Evolutionary conservation across 495 filamentous ascomycete genomes (phyloP), one percentile per base, ranked within the genome.

Genomic region (Parathielavia hyrcaniae): DNA sequence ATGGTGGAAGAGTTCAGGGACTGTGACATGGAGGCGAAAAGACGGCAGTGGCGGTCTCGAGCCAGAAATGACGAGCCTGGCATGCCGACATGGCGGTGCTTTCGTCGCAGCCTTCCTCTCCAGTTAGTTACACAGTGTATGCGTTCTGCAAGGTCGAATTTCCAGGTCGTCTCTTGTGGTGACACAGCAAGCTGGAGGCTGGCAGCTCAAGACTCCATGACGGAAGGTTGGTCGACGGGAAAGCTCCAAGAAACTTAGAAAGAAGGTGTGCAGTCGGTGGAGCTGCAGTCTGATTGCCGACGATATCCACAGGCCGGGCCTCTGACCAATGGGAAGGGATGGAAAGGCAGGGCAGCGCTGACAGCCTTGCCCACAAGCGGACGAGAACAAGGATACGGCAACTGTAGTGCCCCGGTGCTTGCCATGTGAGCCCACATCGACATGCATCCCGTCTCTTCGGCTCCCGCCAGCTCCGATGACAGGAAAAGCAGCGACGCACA

Each of bases 1-100:
- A 63, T 61, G 53, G 13, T 55, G 47, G 44, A 45, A 16, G 44
- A 14, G 13, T 47, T 60, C 45, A 60, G 30, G 55, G 57, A n/a
- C n/a, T n/a, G n/a, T n/a, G n/a, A 52, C 57, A 51, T 53, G 47
- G 16, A 12, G 47, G 30, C 19, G 44, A 43, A 8, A 30, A 23
- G 20, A 40, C 23, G 58, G 26, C 36, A 50, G 56, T 62, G 62
- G 64, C 64, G 48, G 56, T 49, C 30, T 56, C 39, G 58, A 59
- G 62, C 64, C 49, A 56, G 50, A 53, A 50, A 51, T 53, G 58
- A 55, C 39, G 44, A 56, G 44, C 50, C 58, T 45, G 67, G 54
- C 67, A 69, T 69, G 63, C 45, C 50, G 53, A 67, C 67, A 69
- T 69, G 54, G 50, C 48, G 64, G 39, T 48, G 47, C 17, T 57